These are phyloP conservation scores for Batkoa obscura DNA, from an alignment of 371 early-diverging fungal species.

Conservation along the genomic window DNA sequence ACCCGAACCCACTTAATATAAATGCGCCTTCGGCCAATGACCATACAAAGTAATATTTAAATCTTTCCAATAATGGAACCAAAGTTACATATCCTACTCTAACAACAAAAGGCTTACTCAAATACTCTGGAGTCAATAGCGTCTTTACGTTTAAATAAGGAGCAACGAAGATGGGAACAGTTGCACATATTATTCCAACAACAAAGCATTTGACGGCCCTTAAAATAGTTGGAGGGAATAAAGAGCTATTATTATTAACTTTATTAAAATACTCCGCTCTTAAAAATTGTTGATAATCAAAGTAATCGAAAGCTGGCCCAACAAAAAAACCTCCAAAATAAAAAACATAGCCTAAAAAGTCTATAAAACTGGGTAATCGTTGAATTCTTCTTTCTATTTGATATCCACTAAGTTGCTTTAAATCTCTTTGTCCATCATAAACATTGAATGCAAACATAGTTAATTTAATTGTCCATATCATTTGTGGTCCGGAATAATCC, in stretches of 20 bases:
- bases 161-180: not conserved
- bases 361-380: conserved; percentile 42
- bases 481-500: conserved; percentile 76
- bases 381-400: conserved; percentile 36
- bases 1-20: conserved; percentile 65
- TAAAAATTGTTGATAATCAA: conserved; percentile 1
- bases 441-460: conserved; percentile 74
- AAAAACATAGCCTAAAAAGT: conserved; percentile 70
- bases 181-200: not conserved
- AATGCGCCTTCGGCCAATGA: conserved; percentile 71
- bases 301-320: conserved; percentile 58
- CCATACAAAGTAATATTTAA: conserved; percentile 78
- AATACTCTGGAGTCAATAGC: conserved; percentile 9
- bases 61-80: conserved; percentile 40
- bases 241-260: conserved; percentile 4
- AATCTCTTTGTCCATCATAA: conserved; percentile 31
- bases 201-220: not conserved
- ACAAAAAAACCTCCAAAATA: conserved; percentile 72
- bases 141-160: conserved; percentile 9
- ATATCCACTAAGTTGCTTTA: conserved; percentile 15
- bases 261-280: conserved; percentile 18
- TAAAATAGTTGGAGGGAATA: not conserved
- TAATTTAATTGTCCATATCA: conserved; percentile 78
- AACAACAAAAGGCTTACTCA: not conserved
- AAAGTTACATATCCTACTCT: conserved; percentile 36